phyloP scores from a whole-genome alignment of 495 filamentous ascomycete genomes.

The Hypoxylon perforatum region DNA sequence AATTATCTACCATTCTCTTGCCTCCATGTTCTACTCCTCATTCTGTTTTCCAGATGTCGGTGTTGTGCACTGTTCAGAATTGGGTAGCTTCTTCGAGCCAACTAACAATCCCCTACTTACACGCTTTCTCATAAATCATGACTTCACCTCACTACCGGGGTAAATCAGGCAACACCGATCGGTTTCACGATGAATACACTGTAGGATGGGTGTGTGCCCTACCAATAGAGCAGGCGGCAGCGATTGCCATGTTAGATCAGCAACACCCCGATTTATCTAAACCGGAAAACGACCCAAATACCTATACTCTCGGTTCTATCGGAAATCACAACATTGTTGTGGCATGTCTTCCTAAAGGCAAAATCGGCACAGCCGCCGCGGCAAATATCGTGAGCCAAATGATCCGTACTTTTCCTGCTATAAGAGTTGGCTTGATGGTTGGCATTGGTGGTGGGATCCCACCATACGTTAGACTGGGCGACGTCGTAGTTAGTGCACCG shows the following conservation, averaged over 20 bases:
- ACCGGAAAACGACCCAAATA: constrained; percentile 48
- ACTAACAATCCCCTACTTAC: no score
- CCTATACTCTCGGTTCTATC: constrained; percentile 56
- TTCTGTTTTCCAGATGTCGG: no score
- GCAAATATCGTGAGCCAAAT: constrained; percentile 47
- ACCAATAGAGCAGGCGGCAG: constrained; percentile 57
- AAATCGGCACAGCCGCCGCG: constrained; percentile 45
- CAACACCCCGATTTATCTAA: constrained; percentile 54
- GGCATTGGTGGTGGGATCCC: constrained; percentile 59
- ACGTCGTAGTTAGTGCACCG: constrained; percentile 54
- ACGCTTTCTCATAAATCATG: no score
- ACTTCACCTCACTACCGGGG: no score
- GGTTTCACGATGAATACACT: constrained; percentile 54
- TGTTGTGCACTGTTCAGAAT: no score
- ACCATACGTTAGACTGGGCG: constrained; percentile 56
- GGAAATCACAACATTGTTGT: constrained; percentile 58
- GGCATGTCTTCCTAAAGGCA: constrained; percentile 50
- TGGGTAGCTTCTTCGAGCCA: no score
- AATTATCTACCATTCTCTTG: no score
- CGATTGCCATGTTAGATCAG: constrained; percentile 21
- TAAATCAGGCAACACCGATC: no score
- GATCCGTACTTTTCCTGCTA: constrained; percentile 54
- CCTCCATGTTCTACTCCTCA: no score
- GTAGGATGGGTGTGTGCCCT: constrained; percentile 65
- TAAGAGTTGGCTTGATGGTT: constrained; percentile 59